phyloP scores from a whole-genome alignment of 2,329 filamentous ascomycete species.

The Pseudocercospora fuligena region DNA sequence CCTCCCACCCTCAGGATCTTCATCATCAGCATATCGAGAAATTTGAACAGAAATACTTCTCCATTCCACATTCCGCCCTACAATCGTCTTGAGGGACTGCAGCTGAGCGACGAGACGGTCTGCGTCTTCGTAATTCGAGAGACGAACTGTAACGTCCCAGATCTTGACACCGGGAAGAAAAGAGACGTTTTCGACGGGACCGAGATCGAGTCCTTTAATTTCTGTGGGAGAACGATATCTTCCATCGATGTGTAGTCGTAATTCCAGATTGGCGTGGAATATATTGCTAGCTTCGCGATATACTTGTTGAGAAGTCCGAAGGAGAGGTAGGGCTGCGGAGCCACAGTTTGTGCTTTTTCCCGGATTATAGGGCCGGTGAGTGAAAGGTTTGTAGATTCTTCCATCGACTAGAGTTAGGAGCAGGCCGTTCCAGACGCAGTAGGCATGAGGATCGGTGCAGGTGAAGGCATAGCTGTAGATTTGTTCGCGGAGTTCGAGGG shows the following conservation, averaged over 20 bases:
- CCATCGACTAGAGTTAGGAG: conserved; percentile 29
- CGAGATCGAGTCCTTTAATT: conserved; percentile 23
- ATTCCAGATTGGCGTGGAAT: conserved; percentile 43
- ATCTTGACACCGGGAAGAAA: conserved; percentile 19
- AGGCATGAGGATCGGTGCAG: conserved; percentile 25
- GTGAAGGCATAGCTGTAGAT: conserved; percentile 37
- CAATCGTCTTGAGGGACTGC: conserved; percentile 13
- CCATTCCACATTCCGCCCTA: conserved; percentile 15
- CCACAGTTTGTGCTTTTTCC: conserved; percentile 20
- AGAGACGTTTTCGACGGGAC: conserved; percentile 16
- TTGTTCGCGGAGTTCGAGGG: conserved; percentile 39
- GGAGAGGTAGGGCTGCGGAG: conserved; percentile 40
- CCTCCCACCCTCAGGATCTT: conserved; percentile 17
- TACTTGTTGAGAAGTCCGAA: conserved; percentile 47
- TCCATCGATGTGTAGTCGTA: conserved; percentile 24
- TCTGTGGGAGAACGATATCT: conserved; percentile 21
- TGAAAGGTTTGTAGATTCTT: conserved; percentile 42
- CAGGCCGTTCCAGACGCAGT: conserved; percentile 27
- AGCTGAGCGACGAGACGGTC: conserved; percentile 21
- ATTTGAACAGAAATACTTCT: conserved; percentile 24
- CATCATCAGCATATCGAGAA: conserved; percentile 20
- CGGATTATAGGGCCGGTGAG: conserved; percentile 27
- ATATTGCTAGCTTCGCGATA: conserved; percentile 50
- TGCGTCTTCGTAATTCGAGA: conserved; percentile 23
- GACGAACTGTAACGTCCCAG: conserved; percentile 23